Base-by-base conservation (phyloP, 345 rosid species). In the Cardamine chenopodiifolia region DNA sequence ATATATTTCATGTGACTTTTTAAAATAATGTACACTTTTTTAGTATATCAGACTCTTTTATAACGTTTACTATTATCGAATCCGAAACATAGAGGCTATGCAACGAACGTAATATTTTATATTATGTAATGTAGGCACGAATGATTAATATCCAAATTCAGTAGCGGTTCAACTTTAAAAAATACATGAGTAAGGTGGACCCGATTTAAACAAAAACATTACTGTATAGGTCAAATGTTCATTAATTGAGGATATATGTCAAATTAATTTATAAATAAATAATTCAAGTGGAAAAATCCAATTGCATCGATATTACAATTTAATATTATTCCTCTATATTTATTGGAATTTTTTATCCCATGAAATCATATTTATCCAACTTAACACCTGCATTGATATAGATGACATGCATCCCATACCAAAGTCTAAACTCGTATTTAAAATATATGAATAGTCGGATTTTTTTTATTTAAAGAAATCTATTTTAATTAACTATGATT, bases 151-250 rank as follows among this genome's bases (percentile, higher is more conserved):
- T 66, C 53, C 40, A 67, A 62, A 62, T 61, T 39, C 7, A 44
- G 57, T 5, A 23, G 9, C 22, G 28, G 37, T 64, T 54, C 20
- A 32, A 73, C 47, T 39, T 68, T 7, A 40, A 49, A 75, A 61
- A 61, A 50, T 56, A 68, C 74, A 68, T 42, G 69, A 62, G 59
- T 52, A 7, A 40, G 12, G 37, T 68, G 70, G 66, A 62, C n/a
- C 75, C 50, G 44, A 13, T 54, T 29, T 69, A 25, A 54, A 68
- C 39, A 61, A 55, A 52, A 67, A 42, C 31, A 29, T 40, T 62
- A 62, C 60, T 69, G 75, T 62, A 22, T 77, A 10, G 20, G 60
- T 77, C 75, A 77, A 55, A 35, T 62, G 31, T 62, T 54, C 35
- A 62, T 23, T 54, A 53, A 69, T 22, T 50, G 53, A 12, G 26